phyloP scores from a whole-genome alignment of 441 rosid species.

The Pelargonium myrrhifolium region DNA sequence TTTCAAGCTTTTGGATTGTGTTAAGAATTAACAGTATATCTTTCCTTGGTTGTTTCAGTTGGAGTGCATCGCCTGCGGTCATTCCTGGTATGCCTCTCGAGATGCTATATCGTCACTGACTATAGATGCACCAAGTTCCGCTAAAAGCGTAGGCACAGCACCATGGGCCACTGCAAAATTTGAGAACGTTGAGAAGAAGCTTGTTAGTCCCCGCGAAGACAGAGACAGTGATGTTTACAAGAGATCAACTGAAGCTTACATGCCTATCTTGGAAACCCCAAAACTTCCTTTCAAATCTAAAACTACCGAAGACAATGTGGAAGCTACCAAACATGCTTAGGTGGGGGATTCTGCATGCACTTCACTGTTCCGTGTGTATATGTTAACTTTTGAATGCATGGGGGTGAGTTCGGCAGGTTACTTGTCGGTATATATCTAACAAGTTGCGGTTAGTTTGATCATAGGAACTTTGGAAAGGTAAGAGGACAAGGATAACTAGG shows the following conservation, averaged over 20 bases:
- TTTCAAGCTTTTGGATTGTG: background rate
- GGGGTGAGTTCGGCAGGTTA: no score
- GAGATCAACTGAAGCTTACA: constrained; percentile 40
- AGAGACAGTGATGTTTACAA: constrained; percentile 26
- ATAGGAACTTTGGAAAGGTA: no score
- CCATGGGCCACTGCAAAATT: constrained; percentile 52
- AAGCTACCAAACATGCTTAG: constrained; percentile 19
- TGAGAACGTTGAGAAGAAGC: constrained; percentile 54
- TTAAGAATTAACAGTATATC: background rate
- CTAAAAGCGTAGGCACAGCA: constrained; percentile 40
- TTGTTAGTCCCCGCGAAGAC: constrained; percentile 47
- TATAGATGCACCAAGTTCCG: constrained; percentile 47
- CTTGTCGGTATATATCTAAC: no score
- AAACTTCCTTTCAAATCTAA: constrained; percentile 32
- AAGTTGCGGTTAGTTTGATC: no score
- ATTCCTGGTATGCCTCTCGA: constrained; percentile 89
- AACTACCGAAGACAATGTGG: constrained; percentile 26
- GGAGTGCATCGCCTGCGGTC: constrained; percentile 80
- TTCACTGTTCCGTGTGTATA: no score
- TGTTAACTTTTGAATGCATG: no score
- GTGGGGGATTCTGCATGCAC: background rate
- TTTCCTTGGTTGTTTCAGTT: constrained; percentile 37
- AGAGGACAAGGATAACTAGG: no score
- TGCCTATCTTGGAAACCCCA: constrained; percentile 44
- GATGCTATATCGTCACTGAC: constrained; percentile 73